Percentiles rank a stretch among this genome's conserved stretches.
These are phyloP conservation scores for Calocera viscosa DNA, from an alignment of 768 basidiomycete genomes.

Conservation along the genomic window DNA sequence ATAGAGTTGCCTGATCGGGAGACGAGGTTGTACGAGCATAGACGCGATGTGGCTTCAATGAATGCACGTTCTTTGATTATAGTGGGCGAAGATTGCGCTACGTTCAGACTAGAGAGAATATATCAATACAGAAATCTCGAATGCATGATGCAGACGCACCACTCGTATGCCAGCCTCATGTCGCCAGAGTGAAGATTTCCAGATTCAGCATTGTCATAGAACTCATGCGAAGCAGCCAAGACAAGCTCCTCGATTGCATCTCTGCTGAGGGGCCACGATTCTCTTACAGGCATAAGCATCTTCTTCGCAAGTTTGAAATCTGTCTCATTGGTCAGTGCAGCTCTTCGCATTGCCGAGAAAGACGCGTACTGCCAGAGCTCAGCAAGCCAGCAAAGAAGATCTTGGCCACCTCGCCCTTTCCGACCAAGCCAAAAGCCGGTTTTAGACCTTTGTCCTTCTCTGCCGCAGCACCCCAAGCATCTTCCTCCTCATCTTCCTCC, in stretches of 20 bases:
- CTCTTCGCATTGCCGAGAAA: background rate
- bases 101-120: conserved; percentile 48
- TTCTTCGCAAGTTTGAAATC: conserved; percentile 56
- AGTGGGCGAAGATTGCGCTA: conserved; percentile 50
- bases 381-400: conserved; percentile 81
- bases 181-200: conserved; percentile 89
- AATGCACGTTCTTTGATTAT: conserved; percentile 70
- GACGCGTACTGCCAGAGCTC: conserved; percentile 69
- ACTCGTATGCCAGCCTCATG: conserved; percentile 95
- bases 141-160: conserved; percentile 38
- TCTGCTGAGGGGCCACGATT: conserved; percentile 38
- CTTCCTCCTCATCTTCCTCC: conserved; percentile 69
- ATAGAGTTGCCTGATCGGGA: conserved; percentile 64
- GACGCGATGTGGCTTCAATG: conserved; percentile 92
- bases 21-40: conserved; percentile 80
- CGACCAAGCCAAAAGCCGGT: conserved; percentile 71
- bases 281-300: conserved; percentile 40
- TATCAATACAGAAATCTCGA: conserved; percentile 11
- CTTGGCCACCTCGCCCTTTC: conserved; percentile 54
- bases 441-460: conserved; percentile 46
- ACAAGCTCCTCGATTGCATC: conserved; percentile 62
- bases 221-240: conserved; percentile 66
- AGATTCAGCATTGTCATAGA: conserved; percentile 87
- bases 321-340: conserved; percentile 22
- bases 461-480: conserved; percentile 72